Percentiles rank a stretch among this genome's conserved stretches.
phyloP scores from a whole-genome alignment of 306 rosid species.

The Dalbergia cultrata region DNA sequence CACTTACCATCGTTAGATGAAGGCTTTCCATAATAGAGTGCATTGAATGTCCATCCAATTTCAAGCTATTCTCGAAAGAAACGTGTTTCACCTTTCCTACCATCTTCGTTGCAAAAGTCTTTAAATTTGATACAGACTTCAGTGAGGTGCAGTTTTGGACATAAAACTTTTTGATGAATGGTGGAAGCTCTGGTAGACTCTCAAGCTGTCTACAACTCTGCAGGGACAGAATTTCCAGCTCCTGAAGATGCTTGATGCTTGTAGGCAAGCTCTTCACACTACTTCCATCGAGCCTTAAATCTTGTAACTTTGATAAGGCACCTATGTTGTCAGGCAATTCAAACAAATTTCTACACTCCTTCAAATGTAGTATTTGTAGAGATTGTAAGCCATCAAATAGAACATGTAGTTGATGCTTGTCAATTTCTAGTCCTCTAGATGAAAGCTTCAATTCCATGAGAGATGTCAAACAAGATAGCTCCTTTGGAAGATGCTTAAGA shows the following conservation, averaged over 20 bases:
- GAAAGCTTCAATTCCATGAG: not conserved
- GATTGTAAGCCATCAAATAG: not conserved
- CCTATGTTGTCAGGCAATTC: constrained; percentile 16
- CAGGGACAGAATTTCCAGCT: constrained; percentile 4
- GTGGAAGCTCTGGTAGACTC: constrained; percentile 48
- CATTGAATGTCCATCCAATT: not conserved
- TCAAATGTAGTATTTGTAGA: not conserved
- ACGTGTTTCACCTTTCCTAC: not conserved
- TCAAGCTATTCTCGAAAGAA: not conserved
- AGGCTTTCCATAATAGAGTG: not conserved
- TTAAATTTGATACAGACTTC: not conserved
- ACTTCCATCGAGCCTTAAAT: not conserved
- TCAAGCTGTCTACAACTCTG: not conserved
- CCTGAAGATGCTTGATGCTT: constrained; percentile 11
- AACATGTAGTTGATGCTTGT: not conserved
- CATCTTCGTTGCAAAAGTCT: not conserved
- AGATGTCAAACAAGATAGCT: not conserved
- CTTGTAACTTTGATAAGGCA: not conserved
- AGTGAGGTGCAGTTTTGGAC: constrained; percentile 31
- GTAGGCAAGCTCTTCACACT: constrained; percentile 13
- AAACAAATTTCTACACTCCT: not conserved
- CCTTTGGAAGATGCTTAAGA: not conserved
- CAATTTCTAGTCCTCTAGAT: not conserved
- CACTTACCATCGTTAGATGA: not conserved
- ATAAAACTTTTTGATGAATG: not conserved